These are phyloP conservation scores for Oenanthe sinensis DNA, from an alignment of 129 eudicot species.

Conservation along the genomic window DNA sequence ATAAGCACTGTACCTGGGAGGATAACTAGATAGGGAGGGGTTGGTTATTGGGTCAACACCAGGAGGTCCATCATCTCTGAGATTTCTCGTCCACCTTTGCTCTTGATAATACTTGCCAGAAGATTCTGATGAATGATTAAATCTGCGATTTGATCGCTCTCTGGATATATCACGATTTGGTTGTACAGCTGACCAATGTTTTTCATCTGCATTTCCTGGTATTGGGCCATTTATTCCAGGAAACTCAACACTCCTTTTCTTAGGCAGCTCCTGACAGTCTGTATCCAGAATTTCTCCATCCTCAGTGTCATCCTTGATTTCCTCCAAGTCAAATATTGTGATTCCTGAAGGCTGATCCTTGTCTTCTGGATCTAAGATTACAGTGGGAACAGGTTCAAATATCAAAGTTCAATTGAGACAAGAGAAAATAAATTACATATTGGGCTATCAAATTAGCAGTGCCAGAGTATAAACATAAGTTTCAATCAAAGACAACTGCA, in stretches of 20 bases:
- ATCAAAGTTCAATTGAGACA: neutral
- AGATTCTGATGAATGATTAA: conserved; percentile 30
- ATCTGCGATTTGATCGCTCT: conserved; percentile 34
- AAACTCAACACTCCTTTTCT: conserved; percentile 63
- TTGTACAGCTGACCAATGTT: conserved; percentile 55
- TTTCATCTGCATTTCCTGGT: conserved; percentile 75
- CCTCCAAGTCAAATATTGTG: conserved; percentile 48
- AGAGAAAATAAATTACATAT: neutral
- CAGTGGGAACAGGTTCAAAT: neutral
- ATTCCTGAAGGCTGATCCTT: conserved; percentile 85
- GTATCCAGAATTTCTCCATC: conserved; percentile 73
- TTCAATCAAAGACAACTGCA: neutral
- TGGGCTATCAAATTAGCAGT: neutral
- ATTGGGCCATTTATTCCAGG: conserved; percentile 86
- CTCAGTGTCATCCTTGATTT: conserved; percentile 43
- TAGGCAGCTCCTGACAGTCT: conserved; percentile 33
- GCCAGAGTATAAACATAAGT: neutral
- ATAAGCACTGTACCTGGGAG: conserved; percentile 37
- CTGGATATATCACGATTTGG: conserved; percentile 40
- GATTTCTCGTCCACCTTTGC: conserved; percentile 39
- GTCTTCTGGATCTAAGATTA: conserved; percentile 43
- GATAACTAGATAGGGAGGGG: conserved; percentile 33
- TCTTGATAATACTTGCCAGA: conserved; percentile 28
- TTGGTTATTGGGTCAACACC: conserved; percentile 46
- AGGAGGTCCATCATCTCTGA: conserved; percentile 70